Base-by-base conservation (phyloP, 768 basidiomycete genomes). In the Tylopilus vinaceipallidus region DNA sequence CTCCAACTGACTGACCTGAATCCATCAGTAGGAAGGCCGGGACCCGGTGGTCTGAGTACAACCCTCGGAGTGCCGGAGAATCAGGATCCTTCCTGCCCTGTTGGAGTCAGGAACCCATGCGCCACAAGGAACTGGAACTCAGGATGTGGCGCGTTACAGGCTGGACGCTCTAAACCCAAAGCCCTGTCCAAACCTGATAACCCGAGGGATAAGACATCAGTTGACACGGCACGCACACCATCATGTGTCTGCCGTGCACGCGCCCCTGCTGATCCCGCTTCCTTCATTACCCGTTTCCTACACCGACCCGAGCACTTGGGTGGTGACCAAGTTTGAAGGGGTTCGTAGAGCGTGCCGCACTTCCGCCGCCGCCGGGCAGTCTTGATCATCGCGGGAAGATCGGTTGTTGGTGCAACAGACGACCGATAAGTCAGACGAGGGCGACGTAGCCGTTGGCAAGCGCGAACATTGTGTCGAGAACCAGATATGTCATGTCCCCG, bases 361-460 rank as follows among this genome's bases (percentile, higher is more conserved):
- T 30, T 52, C 32, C 50, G 49, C 49, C 39, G 33, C 33, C 38
- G 33, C 6, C 26, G 38, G 29, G 23, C 49, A 19, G 32, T 3
- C 32, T 16, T 32, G 16, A 41, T 41, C 38, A 29, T 51, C 50
- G 50, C 50, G 50, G 49, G 24, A 52, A 52, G 49, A 36, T 38
- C 34, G 19, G 40, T 29, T 23, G 16, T 23, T 35, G 22, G 33
- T 20, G 27, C 7, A 17, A 27, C 4, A 29, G 13, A 20, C 9
- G n/a, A n/a, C n/a, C n/a, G n/a, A n/a, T n/a, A n/a, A n/a, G n/a
- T n/a, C n/a, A n/a, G n/a, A n/a, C n/a, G n/a, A n/a, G n/a, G n/a
- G n/a, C n/a, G n/a, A n/a, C n/a, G n/a, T n/a, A n/a, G n/a, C n/a
- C n/a, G n/a, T n/a, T n/a, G n/a, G n/a, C n/a, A 35, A 29, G 41